Base-by-base conservation (phyloP, 805 yeast species). In the Wickerhamiella sorbophila region DNA sequence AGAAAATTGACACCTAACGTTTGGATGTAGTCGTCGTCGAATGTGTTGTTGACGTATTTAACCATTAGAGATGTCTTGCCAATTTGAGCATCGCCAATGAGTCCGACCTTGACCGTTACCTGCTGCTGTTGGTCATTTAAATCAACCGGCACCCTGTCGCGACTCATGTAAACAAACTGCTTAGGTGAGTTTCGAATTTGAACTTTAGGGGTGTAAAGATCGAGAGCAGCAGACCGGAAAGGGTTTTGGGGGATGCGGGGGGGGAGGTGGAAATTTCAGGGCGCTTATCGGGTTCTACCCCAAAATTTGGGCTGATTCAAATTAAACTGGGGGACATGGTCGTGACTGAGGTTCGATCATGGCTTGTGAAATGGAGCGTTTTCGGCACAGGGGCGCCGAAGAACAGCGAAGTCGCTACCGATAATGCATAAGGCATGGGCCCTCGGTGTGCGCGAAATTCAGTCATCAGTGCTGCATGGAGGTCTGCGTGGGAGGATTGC, bases 21-120 rank as follows among this genome's bases (percentile, higher is more conserved):
- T 60, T 86, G 95, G 39, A 87, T 84, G 57, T 88, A 88, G 46
- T 79, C 85, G 54, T 84, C 91, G 56, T 86, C 94, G 58, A 82
- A 88, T 27, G 82, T 75, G 42, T 93, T 93, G 56, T 88, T 95
- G n/a, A 88, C 95, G 57, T 87, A 88, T 57, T 88, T 86, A 19
- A 87, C 95, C 97, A 88, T 87, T 44, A 88, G 63, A 4, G 96
- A 84, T 0, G 98, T 88, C 56, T 88, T 88, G 4, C 98, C 98
- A 4, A 87, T 86, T 55, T 85, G 93, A 2, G 95, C 93, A 60
- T 88, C 97, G 4, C 98, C 98, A 39, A 88, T 75, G 37, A 88
- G 72, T 2, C 96, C 97, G 16, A 88, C 86, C 54, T 88, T 91
- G 38, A 88, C 55, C 29, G 62, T 58, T 36, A 61, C 58, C 27